These are phyloP conservation scores for Daldinia caldariorum DNA, from an alignment of 495 filamentous ascomycete genomes.

Conservation along the genomic window DNA sequence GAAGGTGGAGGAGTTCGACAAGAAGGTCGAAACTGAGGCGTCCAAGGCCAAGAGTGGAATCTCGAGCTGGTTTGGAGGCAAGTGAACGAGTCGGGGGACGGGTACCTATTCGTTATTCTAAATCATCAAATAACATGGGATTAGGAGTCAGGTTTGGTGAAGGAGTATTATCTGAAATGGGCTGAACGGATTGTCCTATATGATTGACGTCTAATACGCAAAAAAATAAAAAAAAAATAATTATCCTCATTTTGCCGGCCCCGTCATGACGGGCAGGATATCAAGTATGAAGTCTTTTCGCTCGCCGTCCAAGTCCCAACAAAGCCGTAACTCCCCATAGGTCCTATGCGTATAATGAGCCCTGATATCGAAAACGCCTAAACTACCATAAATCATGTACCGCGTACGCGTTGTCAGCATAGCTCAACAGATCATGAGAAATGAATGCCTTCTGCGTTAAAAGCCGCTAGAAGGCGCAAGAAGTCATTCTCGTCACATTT, in stretches of 20 bases:
- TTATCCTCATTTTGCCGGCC: constrained; percentile 3
- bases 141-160: constrained; percentile 1
- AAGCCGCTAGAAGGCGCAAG: constrained; percentile 65
- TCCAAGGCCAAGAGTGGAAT: constrained; percentile 80
- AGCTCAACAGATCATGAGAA: constrained; percentile 69
- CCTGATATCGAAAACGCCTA: constrained; percentile 17
- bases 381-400: constrained; percentile 23
- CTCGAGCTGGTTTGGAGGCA: constrained; percentile 78
- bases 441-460: constrained; percentile 92
- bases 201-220: constrained; percentile 33
- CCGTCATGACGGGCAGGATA: not conserved
- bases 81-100: constrained; percentile 43
- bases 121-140: not conserved
- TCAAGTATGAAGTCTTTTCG: constrained; percentile 3
- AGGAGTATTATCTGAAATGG: not conserved
- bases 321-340: constrained; percentile 38
- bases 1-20: constrained; percentile 77
- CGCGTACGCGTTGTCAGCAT: not conserved
- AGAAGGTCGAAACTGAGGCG: constrained; percentile 78
- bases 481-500: constrained; percentile 94
- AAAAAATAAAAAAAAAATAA: constrained; percentile 29
- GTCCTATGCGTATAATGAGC: constrained; percentile 26
- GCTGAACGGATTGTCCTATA: constrained; percentile 19
- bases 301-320: not conserved
- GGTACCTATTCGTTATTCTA: not conserved